Conservation (phyloP, 257 asterid species). For the Linaria vulgaris region DNA sequence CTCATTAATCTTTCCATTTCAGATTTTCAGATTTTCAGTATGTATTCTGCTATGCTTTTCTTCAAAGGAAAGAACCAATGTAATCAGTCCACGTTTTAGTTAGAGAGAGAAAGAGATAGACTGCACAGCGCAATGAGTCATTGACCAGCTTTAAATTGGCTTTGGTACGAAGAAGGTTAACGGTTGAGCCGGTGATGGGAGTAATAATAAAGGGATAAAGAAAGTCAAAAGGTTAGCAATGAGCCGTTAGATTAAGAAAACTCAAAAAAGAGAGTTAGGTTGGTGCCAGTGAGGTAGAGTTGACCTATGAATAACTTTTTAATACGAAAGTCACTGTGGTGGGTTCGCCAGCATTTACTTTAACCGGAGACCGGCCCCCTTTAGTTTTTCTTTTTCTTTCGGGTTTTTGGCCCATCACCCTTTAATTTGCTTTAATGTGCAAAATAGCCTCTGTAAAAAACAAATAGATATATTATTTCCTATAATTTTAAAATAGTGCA, state of each 20-base stretch:
- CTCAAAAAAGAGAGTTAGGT: slow-evolving; percentile 19
- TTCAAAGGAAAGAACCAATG: slow-evolving; percentile 33
- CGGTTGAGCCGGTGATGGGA: slow-evolving; percentile 40
- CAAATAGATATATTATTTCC: too few relatives aligned
- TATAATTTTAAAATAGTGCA: too few relatives aligned
- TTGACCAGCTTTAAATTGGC: slow-evolving; percentile 37
- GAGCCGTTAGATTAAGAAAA: slow-evolving; percentile 53
- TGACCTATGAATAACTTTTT: slow-evolving; percentile 41
- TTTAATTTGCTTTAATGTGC: too few relatives aligned
- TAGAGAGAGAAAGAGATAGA: slow-evolving; percentile 3
- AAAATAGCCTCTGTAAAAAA: too few relatives aligned
- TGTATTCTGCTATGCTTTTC: slow-evolving; percentile 33
- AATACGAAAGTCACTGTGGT: slow-evolving; percentile 42
- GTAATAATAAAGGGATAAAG: slow-evolving; percentile 24
- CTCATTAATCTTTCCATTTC: too few relatives aligned
- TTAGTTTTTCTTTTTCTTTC: not conserved
- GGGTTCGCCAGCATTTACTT: slow-evolving; percentile 26
- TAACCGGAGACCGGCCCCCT: slow-evolving; percentile 33
- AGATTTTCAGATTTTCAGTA: too few relatives aligned
- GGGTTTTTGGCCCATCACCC: too few relatives aligned
- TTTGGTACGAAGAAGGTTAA: slow-evolving; percentile 36
- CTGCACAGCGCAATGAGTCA: slow-evolving; percentile 25
- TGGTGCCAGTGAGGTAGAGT: slow-evolving; percentile 44
- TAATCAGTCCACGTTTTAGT: slow-evolving; percentile 24
- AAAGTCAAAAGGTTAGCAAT: slow-evolving; percentile 46